phyloP scores from a whole-genome alignment of 805 yeast genomes.

The Saccharomycopsis olivae region DNA sequence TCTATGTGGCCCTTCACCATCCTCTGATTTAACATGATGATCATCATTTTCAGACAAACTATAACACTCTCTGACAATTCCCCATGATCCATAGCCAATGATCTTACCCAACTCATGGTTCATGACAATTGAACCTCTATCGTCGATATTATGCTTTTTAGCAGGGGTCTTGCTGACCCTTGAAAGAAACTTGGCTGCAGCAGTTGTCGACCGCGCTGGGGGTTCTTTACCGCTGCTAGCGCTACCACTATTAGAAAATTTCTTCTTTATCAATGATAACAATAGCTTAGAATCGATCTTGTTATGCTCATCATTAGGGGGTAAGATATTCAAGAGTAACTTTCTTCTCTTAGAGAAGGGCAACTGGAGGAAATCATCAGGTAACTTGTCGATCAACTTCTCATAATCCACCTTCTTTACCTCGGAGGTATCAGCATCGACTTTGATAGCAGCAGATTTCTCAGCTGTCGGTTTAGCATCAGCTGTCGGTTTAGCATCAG shows the following conservation, averaged over 20 bases:
- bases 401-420: constrained; percentile 19
- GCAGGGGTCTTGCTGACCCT: constrained; percentile 19
- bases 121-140: constrained; percentile 57
- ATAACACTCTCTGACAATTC: constrained; percentile 64
- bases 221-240: constrained; percentile 7
- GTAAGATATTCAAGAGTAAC: constrained; percentile 26
- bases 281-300: constrained; percentile 24
- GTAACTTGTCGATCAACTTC: constrained; percentile 29
- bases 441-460: background rate
- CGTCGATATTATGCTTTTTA: constrained; percentile 37
- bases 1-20: constrained; percentile 11
- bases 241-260: constrained; percentile 17
- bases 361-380: constrained; percentile 41
- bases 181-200: constrained; percentile 23
- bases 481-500: background rate
- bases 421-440: constrained; percentile 16
- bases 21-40: constrained; percentile 19
- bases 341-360: constrained; percentile 54
- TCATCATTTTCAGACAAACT: constrained; percentile 23
- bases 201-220: constrained; percentile 1
- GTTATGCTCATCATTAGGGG: constrained; percentile 22
- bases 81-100: constrained; percentile 88
- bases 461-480: background rate
- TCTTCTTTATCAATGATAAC: constrained; percentile 23
- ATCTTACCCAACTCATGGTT: constrained; percentile 58